These are phyloP conservation scores for Syzygium oleosum DNA, from an alignment of 345 rosid species.

Conservation along the genomic window DNA sequence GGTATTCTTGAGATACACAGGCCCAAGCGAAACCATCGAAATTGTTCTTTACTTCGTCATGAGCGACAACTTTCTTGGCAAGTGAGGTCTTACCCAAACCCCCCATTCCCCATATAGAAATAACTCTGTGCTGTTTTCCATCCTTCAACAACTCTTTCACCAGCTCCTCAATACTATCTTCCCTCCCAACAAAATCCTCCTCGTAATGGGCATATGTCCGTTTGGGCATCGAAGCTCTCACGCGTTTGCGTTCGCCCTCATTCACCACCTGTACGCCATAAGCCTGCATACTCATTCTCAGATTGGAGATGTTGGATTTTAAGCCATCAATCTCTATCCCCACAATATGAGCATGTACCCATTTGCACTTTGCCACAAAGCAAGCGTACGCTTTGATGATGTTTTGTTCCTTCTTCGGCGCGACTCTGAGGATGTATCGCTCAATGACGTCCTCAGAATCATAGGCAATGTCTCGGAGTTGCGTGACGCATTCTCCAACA, in stretches of 20 bases:
- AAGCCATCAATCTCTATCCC: conserved; percentile 15
- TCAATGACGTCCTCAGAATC: conserved; percentile 14
- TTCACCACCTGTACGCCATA: neutral
- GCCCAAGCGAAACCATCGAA: rapidly evolving
- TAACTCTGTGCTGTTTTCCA: conserved; percentile 1
- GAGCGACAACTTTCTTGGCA: conserved; percentile 23
- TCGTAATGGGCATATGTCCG: conserved; percentile 15
- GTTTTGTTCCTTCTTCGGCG: neutral
- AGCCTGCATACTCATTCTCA: conserved; percentile 20
- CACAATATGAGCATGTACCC: conserved; percentile 3
- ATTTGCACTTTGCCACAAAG: neutral
- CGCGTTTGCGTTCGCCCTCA: neutral
- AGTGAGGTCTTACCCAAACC: conserved; percentile 48
- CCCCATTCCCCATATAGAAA: conserved; percentile 40
- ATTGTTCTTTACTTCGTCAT: neutral
- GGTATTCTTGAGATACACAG: neutral
- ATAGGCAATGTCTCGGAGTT: conserved; percentile 7
- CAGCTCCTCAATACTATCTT: neutral
- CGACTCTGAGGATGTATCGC: neutral
- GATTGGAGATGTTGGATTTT: conserved; percentile 18
- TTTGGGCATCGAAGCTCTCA: neutral
- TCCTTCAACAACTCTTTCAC: conserved; percentile 6
- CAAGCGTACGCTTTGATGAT: neutral
- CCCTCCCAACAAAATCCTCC: conserved; percentile 2
- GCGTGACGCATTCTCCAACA: neutral